Base-by-base conservation (phyloP, 179 eudicot genomes). In the Beta corolliflora region DNA sequence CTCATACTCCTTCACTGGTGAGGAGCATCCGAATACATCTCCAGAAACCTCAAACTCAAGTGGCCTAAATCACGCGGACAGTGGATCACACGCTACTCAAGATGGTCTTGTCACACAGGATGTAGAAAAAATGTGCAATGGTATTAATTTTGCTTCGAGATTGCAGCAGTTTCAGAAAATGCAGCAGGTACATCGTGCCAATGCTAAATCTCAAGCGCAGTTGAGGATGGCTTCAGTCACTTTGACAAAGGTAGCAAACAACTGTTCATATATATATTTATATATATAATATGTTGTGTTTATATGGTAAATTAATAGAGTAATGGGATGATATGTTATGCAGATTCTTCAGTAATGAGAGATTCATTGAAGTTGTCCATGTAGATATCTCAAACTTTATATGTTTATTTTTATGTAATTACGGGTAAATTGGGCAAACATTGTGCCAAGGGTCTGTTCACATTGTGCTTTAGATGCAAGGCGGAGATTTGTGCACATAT, bases 61-160 rank as follows among this genome's bases (percentile, higher is more conserved):
- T 71, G 80, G 79, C 59, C 60, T 77, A 66, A 84, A 86, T 83
- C 46, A 77, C 71, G 14, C 71, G 54, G 80, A 71, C 7, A 80
- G 83, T 69, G 88, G 86, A 79, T 63, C 81, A 52, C 82, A 78
- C 12, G 29, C 66, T 13, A 79, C 79, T 11, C 89, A 88, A 78
- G 92, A 92, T 88, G 98, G 92, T 83, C 88, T 86, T 61, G 52
- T 82, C 78, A 82, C 82, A 55, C 90, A 85, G 81, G 91, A 89
- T 63, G 79, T 73, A 56, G 79, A 73, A 69, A 85, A 60, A 81
- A 73, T 77, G 64, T 91, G 88, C 14, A 93, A 88, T 83, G 95
- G 97, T 52, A 94, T 97, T 81, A 89, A 97, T 85, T 93, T 94
- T 83, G 85, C 89, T 81, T 90, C 88, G 67, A 88, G 82, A 84